phyloP scores from a whole-genome alignment of 1,284 basidiomycete genomes.

The Ganoderma sinense region DNA sequence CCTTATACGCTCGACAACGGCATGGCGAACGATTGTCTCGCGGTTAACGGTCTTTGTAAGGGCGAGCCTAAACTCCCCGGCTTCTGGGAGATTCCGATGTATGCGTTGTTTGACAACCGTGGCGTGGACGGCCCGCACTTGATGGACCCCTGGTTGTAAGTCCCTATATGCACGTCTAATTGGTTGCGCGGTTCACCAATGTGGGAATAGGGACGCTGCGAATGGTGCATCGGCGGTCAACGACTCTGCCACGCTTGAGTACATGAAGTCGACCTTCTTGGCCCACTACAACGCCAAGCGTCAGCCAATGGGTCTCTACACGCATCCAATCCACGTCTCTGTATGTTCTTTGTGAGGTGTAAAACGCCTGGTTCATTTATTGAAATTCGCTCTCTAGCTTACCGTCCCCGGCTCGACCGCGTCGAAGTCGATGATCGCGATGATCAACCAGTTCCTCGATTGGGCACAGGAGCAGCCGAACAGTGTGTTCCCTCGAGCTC shows the following conservation, averaged over 20 bases:
- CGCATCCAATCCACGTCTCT: conserved; percentile 83
- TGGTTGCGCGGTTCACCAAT: conserved; percentile 25
- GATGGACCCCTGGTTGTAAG: conserved; percentile 88
- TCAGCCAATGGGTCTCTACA: conserved; percentile 85
- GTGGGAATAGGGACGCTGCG: conserved; percentile 53
- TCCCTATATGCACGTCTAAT: conserved; percentile 22
- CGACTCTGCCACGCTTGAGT: conserved; percentile 70
- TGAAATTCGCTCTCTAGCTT: conserved; percentile 5
- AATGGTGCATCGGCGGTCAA: conserved; percentile 59
- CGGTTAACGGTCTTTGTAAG: conserved; percentile 64
- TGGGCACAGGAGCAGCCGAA: conserved; percentile 82
- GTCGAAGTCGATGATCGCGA: conserved; percentile 62
- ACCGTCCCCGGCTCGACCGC: conserved; percentile 56
- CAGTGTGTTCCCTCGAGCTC: conserved; percentile 45
- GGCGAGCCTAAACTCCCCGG: conserved; percentile 80
- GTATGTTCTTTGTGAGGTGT: conserved; percentile 42
- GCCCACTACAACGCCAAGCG: conserved; percentile 76
- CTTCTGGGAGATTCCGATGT: conserved; percentile 87
- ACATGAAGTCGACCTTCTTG: conserved; percentile 81
- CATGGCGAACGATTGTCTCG: conserved; percentile 81
- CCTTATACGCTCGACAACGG: conserved; percentile 80
- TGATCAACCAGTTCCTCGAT: conserved; percentile 84
- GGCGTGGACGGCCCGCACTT: conserved; percentile 67
- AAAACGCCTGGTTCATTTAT: not conserved
- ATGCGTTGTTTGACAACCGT: conserved; percentile 74